Evolutionary conservation across 345 rosid genomes (phyloP), one percentile per base, ranked within the genome.

Genomic region (Salix dunnii): DNA sequence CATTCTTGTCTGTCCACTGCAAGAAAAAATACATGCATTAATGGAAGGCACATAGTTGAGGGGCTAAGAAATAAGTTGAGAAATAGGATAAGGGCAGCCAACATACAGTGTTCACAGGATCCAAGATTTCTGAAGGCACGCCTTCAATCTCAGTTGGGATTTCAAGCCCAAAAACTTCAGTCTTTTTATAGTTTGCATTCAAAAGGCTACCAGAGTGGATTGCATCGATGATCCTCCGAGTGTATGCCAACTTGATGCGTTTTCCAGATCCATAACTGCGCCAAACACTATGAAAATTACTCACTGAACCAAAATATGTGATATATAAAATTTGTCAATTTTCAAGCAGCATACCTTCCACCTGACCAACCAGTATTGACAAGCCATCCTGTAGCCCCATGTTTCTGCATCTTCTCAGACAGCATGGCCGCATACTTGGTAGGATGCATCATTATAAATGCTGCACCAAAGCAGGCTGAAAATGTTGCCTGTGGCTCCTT

Each of bases 311-410:
- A 13, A 62, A 68, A 42, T 42, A 13, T 42, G 46, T 42, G 14
- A 42, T 42, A 42, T 42, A 42, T 23, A 16, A 28, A 70, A 14
- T 28, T 18, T 36, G 71, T 66, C 17, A 13, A 38, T 28, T 46
- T 18, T 13, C 46, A 11, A 42, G 46, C 53, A 49, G 14, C 61
- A 55, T 87, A 95, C 99, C 99, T 91, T 82, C 99, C 99, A 72
- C 94, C 97, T 0, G 97, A 93, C 99, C 99, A 96, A 72, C 98
- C 97, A 16, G 98, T 96, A 88, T 96, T 96, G 69, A 96, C 94
- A 0, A 96, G 98, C 98, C 99, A 96, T 17, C 92, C 97, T 1
- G 98, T 92, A 25, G 98, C 94, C n/a, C 99, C 99, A 74, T 93
- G 96, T 77, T 86, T 84, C 87, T 90, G 85, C 98, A 96, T 96